A percentile compares a stretch with the other conserved stretches of the same genome.
phyloP scores from a whole-genome alignment of 371 early-diverging fungal species.

The Mucor racemosus region DNA sequence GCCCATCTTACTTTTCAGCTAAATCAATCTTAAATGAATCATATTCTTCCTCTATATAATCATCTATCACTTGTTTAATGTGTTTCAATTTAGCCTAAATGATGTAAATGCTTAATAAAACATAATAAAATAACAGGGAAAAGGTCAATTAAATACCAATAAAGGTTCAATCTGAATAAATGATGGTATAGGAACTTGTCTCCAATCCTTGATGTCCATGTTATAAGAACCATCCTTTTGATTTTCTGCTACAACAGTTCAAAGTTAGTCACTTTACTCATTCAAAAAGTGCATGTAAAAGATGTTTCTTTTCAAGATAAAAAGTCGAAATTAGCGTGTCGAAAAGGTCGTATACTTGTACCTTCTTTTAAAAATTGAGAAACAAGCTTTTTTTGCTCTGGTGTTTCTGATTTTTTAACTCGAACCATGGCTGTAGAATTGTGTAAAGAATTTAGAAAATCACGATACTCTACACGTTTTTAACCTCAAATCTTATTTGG shows the following conservation, averaged over 20 bases:
- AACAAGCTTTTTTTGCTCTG: conserved; percentile 44
- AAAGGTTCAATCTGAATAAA: conserved; percentile 11
- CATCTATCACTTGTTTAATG: conserved; percentile 16
- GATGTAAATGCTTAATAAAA: no score
- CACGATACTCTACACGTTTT: not conserved
- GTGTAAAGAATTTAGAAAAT: not conserved
- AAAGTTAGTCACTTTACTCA: not conserved
- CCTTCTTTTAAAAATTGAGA: conserved; percentile 53
- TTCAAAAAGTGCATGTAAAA: conserved; percentile 2
- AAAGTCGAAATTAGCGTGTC: not conserved
- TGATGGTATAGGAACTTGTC: conserved; percentile 13
- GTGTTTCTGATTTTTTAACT: conserved; percentile 35
- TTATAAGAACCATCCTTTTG: not conserved
- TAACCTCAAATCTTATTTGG: not conserved
- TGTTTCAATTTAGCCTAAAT: conserved; percentile 15
- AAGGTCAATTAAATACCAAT: conserved; percentile 12
- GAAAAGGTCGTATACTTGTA: not conserved
- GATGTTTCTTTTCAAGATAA: conserved; percentile 14
- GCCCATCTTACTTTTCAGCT: conserved; percentile 28
- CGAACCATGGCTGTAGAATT: conserved; percentile 25
- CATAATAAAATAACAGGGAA: not conserved
- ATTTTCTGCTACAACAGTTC: conserved; percentile 7
- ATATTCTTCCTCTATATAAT: conserved; percentile 22
- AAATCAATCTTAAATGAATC: conserved; percentile 25
- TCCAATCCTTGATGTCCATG: conserved; percentile 1